Evolutionary conservation across 768 basidiomycete species (phyloP), one percentile per base, ranked within the genome.

Genomic region (Russula compacta): DNA sequence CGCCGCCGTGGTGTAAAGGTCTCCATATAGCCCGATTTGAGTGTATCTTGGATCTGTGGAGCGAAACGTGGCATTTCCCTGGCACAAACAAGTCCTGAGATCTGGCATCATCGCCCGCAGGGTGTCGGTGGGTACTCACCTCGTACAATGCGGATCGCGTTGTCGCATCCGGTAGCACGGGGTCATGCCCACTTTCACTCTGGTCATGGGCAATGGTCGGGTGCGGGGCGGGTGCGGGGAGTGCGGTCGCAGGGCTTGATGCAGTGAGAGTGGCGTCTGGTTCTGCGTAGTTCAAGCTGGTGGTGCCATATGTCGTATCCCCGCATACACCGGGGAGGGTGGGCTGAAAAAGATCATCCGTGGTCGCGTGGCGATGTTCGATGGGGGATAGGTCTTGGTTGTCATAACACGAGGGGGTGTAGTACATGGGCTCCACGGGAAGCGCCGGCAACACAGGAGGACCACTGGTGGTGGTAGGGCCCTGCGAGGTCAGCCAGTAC

Each of bases 151-250:
- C 19, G 46, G 60, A 10, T 36, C 33, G 55, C 38, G 19, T 17
- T 6, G 1, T 19, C 44, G 44, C n/a, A 6, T 39, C 55, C 32
- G 33, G 61, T 12, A 21, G 19, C 8, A 36, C 15, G 51, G 4
- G 60, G 63, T 63, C 24, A 63, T 64, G 60, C 63, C 60, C 63
- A 56, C 60, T 64, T 64, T 43, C 63, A 64, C 47, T 29, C 50
- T 63, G 63, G 40, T 57, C 11, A 1, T 12, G 55, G 63, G 51
- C 55, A 48, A 61, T 56, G 60, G 29, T 52, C 48, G 36, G 60
- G 17, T 44, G 19, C 32, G 29, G 49, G 49, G 33, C 33, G 21
- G 5, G 12, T 32, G 43, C 39, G 32, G 60, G 35, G 24, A 39
- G 42, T 11, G 55, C 19, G 19, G 38, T 12, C 9, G n/a, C 33